These are phyloP conservation scores for Dactylella cylindrospora DNA, from an alignment of 2,329 filamentous ascomycete genomes.

Conservation along the genomic window DNA sequence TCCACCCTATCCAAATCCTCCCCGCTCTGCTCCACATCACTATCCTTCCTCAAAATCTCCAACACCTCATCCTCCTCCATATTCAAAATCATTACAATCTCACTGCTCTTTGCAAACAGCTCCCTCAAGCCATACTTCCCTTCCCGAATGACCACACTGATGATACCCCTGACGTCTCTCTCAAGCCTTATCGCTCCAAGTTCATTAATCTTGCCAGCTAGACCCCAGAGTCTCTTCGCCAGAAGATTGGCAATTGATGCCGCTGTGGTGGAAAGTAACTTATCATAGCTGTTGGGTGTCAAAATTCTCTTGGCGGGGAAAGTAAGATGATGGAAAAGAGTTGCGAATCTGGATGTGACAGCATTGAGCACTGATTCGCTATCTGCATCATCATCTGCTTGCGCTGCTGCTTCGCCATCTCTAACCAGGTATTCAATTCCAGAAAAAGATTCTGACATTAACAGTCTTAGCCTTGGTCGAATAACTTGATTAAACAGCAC, in stretches of 20 bases:
- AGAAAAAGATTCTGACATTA: constrained; percentile 84
- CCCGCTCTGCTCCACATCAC: constrained; percentile 53
- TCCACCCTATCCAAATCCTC: constrained; percentile 65
- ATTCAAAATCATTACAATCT: constrained; percentile 82
- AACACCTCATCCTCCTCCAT: constrained; percentile 98
- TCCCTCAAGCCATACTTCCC: constrained; percentile 76
- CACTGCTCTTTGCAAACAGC: constrained; percentile 71
- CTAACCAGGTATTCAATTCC: constrained; percentile 82
- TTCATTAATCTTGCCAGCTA: constrained; percentile 75
- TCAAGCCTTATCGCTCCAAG: constrained; percentile 81
- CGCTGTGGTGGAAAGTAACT: constrained; percentile 72
- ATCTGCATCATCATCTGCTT: constrained; percentile 53
- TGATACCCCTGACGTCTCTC: constrained; percentile 76
- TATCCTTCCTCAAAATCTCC: constrained; percentile 59
- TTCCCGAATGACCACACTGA: constrained; percentile 66
- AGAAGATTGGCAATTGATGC: constrained; percentile 74
- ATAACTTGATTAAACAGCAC: constrained; percentile 87
- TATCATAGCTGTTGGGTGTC: constrained; percentile 72
- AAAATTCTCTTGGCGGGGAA: constrained; percentile 81
- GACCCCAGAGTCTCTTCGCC: constrained; percentile 83
- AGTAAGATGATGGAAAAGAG: constrained; percentile 82
- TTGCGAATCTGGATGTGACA: constrained; percentile 77
- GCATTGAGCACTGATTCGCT: constrained; percentile 61
- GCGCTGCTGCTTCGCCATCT: constrained; percentile 56
- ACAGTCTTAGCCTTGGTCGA: constrained; percentile 77